Evolutionary conservation across 2,329 filamentous ascomycete genomes (phyloP).

Genomic region (Immersiporthe knoxdaviesiana): DNA sequence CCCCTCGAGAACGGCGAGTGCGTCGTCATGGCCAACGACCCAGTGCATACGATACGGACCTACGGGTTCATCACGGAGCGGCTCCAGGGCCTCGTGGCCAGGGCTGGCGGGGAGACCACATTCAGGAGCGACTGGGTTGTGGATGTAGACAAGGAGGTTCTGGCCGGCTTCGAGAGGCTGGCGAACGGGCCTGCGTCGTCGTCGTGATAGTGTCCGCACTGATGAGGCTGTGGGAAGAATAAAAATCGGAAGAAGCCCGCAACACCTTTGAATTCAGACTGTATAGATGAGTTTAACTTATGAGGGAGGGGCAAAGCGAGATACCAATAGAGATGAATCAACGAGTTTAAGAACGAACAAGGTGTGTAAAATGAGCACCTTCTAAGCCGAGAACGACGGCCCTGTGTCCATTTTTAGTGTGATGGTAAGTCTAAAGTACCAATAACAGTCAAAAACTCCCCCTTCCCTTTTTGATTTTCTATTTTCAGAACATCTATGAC

Average conservation of each 20-base stretch:
- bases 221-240: background rate
- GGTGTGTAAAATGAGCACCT: background rate
- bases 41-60: slow-evolving; percentile 67
- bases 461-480: background rate
- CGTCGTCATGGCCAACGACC: slow-evolving; percentile 61
- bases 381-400: background rate
- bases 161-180: slow-evolving; percentile 63
- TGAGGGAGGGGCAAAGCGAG: background rate
- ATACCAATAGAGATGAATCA: slow-evolving; percentile 1
- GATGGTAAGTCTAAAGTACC: background rate
- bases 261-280: background rate
- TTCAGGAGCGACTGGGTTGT: slow-evolving; percentile 71
- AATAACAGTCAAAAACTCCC: background rate
- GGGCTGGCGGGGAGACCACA: slow-evolving; percentile 63
- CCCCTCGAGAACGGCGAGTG: slow-evolving; percentile 58
- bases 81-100: slow-evolving; percentile 60
- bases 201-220: background rate
- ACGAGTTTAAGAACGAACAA: background rate
- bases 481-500: too few relatives aligned
- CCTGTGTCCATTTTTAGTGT: background rate
- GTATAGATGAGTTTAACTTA: background rate
- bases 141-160: slow-evolving; percentile 76
- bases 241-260: background rate
- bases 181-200: slow-evolving; percentile 2
- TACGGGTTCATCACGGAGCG: slow-evolving; percentile 66